Conservation (phyloP, 2,329 filamentous ascomycete genomes). For the Colletotrichum sp. region DNA sequence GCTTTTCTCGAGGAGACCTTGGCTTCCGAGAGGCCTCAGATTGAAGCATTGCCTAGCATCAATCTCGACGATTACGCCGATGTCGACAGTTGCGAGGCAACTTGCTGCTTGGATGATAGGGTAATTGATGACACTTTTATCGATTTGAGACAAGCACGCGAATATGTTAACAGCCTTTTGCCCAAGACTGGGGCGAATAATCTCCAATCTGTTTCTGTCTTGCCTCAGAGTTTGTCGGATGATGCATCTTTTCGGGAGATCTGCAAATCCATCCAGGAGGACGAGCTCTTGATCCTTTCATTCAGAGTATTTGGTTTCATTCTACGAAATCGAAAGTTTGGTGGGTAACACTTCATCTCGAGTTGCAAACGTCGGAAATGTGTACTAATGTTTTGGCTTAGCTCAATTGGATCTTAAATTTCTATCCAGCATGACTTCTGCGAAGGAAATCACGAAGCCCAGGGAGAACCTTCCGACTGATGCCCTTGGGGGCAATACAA, state of each 20-base stretch:
- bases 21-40: background rate
- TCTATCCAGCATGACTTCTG: background rate
- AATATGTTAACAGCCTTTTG: background rate
- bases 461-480: too few relatives aligned
- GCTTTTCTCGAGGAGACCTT: background rate
- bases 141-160: background rate
- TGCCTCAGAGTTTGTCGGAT: background rate
- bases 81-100: background rate
- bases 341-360: background rate
- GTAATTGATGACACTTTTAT: background rate
- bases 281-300: background rate
- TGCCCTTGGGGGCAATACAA: too few relatives aligned
- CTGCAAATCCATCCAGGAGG: background rate
- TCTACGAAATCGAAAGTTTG: background rate
- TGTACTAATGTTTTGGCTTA: rapidly evolving
- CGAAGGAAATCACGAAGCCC: too few relatives aligned
- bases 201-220: too few relatives aligned
- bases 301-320: background rate
- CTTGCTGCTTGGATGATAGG: background rate
- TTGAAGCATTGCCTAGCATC: background rate
- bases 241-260: background rate
- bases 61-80: background rate
- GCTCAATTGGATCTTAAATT: background rate
- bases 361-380: background rate
- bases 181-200: too few relatives aligned